Evolutionary conservation across 805 yeast species (phyloP), one percentile per base, ranked within the genome.

Genomic region (Ogataea glucozyma): DNA sequence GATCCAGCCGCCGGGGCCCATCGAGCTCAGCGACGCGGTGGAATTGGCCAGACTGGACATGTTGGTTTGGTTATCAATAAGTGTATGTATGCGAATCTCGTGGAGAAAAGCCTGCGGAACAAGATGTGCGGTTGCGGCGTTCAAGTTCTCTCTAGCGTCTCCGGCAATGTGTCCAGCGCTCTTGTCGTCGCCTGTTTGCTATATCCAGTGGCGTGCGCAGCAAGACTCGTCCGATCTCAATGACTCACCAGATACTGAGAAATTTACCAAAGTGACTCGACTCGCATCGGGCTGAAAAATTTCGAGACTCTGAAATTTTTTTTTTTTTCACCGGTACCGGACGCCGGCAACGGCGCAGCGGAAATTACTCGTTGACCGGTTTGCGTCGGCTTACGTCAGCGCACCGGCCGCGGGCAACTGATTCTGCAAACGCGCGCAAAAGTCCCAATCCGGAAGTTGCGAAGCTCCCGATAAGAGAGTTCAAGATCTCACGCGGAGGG

Each of bases 1-100:
- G 3, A 85, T 64, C 90, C 91, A 84, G 13, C 77, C 77, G 13
- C 56, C 56, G 2, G 56, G 33, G 4, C 50, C 44, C 5, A 53
- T 34, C 4, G 62, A 56, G 10, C 30, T 38, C 21, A 53, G 40
- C 4, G 57, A 53, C 34, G 54, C 35, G 22, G 57, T 47, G 5
- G 65, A 58, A 13, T 48, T 49, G 13, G 57, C 49, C 37, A 57
- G 40, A 43, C 46, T 43, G 11, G 58, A 56, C 54, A 52, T 50
- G 12, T n/a, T 44, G 22, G 6, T 26, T n/a, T 19, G 2, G 9
- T 23, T 6, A n/a, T n/a, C n/a, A n/a, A n/a, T 30, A 14, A 4
- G 16, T 11, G 10, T 30, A 7, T 18, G 26, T 4, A n/a, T 27
- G 10, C 13, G 8, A 17, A 27, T 9, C 16, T 10, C 31, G n/a